A percentile compares a stretch with the other conserved stretches of the same genome.
Conservation (phyloP, 169 alveolate genomes). For the Plasmodium reichenowi region DNA sequence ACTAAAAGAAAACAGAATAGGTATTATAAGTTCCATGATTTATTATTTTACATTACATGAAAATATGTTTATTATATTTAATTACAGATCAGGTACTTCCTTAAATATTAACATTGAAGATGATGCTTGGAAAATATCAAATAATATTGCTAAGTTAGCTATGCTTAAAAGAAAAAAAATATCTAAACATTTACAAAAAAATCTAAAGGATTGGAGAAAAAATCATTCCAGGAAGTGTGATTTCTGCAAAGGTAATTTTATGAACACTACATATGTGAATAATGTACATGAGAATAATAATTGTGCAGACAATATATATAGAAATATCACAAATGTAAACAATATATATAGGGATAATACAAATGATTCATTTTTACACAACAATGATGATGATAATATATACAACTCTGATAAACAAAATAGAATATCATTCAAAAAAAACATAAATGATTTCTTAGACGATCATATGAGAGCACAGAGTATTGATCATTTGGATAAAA, state of each 20-base stretch:
- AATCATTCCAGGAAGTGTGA: slow-evolving; percentile 77
- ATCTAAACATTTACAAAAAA: slow-evolving; percentile 58
- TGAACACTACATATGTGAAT: not conserved
- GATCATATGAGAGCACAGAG: too few relatives aligned
- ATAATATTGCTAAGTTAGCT: slow-evolving; percentile 79
- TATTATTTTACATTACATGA: slow-evolving; percentile 79
- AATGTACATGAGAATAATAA: not conserved
- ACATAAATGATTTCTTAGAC: too few relatives aligned
- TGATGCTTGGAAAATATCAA: slow-evolving; percentile 77
- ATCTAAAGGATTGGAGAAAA: slow-evolving; percentile 78
- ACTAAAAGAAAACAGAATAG: slow-evolving; percentile 73
- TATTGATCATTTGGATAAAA: too few relatives aligned
- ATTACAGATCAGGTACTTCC: slow-evolving; percentile 79
- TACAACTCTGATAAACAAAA: too few relatives aligned
- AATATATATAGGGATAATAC: not conserved
- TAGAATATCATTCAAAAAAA: too few relatives aligned
- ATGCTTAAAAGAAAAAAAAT: slow-evolving; percentile 79
- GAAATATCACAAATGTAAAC: not conserved
- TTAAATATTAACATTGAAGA: slow-evolving; percentile 78
- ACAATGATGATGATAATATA: too few relatives aligned
- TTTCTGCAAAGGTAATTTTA: slow-evolving; percentile 77
- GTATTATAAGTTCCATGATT: slow-evolving; percentile 78
- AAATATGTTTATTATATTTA: slow-evolving; percentile 77
- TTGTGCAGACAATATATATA: not conserved
- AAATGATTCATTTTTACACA: too few relatives aligned